Evolutionary conservation across 1,284 basidiomycete species (phyloP).

Genomic region (Melampsora medusae): DNA sequence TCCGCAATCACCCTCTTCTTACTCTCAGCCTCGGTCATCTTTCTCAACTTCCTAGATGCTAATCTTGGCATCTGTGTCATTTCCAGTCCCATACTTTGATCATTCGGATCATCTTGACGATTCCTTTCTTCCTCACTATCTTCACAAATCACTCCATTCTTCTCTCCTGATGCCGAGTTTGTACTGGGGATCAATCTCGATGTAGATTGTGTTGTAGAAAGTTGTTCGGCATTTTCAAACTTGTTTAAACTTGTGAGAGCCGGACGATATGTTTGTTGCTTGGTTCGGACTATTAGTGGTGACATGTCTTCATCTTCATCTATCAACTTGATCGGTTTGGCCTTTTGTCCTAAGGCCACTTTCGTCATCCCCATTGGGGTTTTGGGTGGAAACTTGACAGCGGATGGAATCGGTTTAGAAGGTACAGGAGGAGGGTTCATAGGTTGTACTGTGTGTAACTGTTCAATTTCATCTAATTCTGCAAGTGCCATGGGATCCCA

Average conservation of each 20-base stretch:
- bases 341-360: neutral
- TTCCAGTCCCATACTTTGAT: neutral
- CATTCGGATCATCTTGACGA: neutral
- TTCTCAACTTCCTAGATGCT: neutral
- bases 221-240: too few relatives aligned
- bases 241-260: too few relatives aligned
- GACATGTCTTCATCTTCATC: constrained; percentile 1
- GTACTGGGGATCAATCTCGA: neutral
- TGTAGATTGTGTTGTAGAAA: too few relatives aligned
- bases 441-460: neutral
- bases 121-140: constrained; percentile 7
- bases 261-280: neutral
- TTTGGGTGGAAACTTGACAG: neutral
- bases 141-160: neutral
- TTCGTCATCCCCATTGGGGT: neutral
- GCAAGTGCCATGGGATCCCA: neutral
- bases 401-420: neutral
- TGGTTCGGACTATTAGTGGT: neutral
- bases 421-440: neutral
- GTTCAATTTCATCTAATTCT: constrained; percentile 11
- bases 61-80: constrained; percentile 2
- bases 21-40: neutral
- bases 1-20: neutral
- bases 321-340: neutral
- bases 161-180: neutral